Conservation (phyloP, 1,139 yeast genomes). For the Pneumocystis murina region DNA sequence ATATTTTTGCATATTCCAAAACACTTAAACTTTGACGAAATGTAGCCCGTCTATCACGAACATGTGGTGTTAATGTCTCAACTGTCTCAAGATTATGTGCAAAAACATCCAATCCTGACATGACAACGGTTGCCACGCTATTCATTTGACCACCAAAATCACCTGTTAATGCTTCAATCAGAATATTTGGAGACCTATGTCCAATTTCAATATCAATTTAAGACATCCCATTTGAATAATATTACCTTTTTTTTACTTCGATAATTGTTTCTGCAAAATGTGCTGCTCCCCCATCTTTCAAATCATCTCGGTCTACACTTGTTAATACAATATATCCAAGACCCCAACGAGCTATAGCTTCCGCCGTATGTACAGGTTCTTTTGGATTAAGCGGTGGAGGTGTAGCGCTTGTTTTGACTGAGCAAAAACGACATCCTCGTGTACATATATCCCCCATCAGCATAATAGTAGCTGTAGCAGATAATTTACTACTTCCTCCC, state of each 20-base stretch:
- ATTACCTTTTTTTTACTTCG: slow-evolving; percentile 54
- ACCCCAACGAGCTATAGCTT: slow-evolving; percentile 96
- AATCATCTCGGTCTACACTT: slow-evolving; percentile 94
- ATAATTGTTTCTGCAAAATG: slow-evolving; percentile 82
- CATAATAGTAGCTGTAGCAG: slow-evolving; percentile 99
- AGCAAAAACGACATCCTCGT: slow-evolving; percentile 93
- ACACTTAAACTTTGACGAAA: slow-evolving; percentile 77
- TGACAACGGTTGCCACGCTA: slow-evolving; percentile 67
- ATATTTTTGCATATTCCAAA: slow-evolving; percentile 60
- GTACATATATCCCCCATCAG: slow-evolving; percentile 97
- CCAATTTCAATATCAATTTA: neutral
- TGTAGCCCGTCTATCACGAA: slow-evolving; percentile 92
- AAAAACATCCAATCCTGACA: slow-evolving; percentile 82
- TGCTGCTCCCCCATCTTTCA: slow-evolving; percentile 80
- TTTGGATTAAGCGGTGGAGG: slow-evolving; percentile 86
- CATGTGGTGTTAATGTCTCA: slow-evolving; percentile 84
- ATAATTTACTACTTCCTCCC: slow-evolving; percentile 87
- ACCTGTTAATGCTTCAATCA: slow-evolving; percentile 88
- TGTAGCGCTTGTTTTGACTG: slow-evolving; percentile 78
- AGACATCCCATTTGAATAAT: neutral
- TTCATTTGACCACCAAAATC: slow-evolving; percentile 85
- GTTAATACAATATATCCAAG: slow-evolving; percentile 94
- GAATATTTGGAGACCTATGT: slow-evolving; percentile 54
- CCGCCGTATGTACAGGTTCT: slow-evolving; percentile 97
- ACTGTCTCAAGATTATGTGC: slow-evolving; percentile 97